Evolutionary conservation across 164 flowering plant genomes (phyloP).

Genomic region (Protea cynaroides): DNA sequence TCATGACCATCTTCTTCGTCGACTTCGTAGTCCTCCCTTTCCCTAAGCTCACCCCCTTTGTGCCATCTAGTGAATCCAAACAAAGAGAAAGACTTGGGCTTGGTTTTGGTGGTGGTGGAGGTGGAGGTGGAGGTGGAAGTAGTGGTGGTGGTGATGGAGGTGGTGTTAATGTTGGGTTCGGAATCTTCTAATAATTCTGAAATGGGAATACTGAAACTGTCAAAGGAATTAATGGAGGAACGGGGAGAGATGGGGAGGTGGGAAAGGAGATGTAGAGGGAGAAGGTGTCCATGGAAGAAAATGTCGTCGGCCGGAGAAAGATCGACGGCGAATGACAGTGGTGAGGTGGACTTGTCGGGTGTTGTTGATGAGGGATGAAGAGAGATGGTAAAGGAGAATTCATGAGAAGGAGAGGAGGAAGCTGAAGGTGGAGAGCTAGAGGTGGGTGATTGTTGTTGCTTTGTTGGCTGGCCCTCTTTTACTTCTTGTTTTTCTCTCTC

Average conservation of each 20-base stretch:
- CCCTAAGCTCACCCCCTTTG: conserved; percentile 27
- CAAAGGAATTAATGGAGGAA: conserved; percentile 59
- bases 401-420: conserved; percentile 84
- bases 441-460: conserved; percentile 8
- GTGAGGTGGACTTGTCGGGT: conserved; percentile 15
- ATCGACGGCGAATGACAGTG: conserved; percentile 48
- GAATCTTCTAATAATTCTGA: too few species aligned
- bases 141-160: too few species aligned
- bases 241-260: conserved; percentile 68
- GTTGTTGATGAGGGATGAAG: conserved; percentile 41
- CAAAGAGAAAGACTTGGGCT: conserved; percentile 58
- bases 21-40: too few species aligned
- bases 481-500: conserved; percentile 3
- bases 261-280: conserved; percentile 80
- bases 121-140: too few species aligned
- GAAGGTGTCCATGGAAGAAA: conserved; percentile 92
- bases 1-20: too few species aligned
- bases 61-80: conserved; percentile 44
- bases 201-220: conserved; percentile 54
- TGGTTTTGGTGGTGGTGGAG: too few species aligned
- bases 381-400: conserved; percentile 83
- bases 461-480: conserved; percentile 11
- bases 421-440: conserved; percentile 39
- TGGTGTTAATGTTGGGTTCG: conserved; percentile 13
- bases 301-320: conserved; percentile 88